Conservation (phyloP, 2,329 filamentous ascomycete species). For the Hymenoscyphus occultus region DNA sequence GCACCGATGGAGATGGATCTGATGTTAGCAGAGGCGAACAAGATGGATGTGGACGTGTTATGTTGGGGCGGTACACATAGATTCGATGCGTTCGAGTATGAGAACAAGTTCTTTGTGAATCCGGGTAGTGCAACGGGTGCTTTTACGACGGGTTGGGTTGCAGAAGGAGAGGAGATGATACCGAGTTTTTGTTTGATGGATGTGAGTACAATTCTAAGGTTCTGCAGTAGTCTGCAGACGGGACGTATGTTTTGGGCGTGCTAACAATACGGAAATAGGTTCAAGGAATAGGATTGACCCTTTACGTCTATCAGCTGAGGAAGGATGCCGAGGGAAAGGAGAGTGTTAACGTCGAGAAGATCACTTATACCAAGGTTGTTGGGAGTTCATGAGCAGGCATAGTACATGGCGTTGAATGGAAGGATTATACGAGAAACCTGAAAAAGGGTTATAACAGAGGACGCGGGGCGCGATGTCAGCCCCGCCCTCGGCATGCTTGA, state of each 20-base stretch:
- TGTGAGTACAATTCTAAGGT: constrained; percentile 57
- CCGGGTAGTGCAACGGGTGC: constrained; percentile 65
- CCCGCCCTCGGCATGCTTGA: background rate
- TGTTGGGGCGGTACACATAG: constrained; percentile 67
- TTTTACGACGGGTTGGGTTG: constrained; percentile 55
- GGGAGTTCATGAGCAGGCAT: constrained; percentile 29
- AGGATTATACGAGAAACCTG: background rate
- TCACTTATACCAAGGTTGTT: constrained; percentile 76
- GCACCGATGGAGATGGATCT: constrained; percentile 62
- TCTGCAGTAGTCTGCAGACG: background rate
- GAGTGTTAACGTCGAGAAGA: constrained; percentile 80
- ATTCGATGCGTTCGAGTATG: constrained; percentile 70
- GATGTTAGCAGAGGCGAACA: constrained; percentile 64
- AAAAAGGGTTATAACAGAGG: background rate
- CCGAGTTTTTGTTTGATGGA: constrained; percentile 98
- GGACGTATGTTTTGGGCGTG: constrained; percentile 4
- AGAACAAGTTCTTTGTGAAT: constrained; percentile 73
- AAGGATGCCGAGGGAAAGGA: constrained; percentile 74
- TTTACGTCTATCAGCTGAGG: constrained; percentile 88
- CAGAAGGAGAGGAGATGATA: constrained; percentile 66
- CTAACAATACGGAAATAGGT: constrained; percentile 55
- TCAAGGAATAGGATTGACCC: constrained; percentile 90
- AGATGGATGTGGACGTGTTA: constrained; percentile 65
- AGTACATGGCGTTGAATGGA: background rate
- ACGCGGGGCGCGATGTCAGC: background rate